Conservation (phyloP, 1,139 yeast genomes). For the Candida frijolesensis region DNA sequence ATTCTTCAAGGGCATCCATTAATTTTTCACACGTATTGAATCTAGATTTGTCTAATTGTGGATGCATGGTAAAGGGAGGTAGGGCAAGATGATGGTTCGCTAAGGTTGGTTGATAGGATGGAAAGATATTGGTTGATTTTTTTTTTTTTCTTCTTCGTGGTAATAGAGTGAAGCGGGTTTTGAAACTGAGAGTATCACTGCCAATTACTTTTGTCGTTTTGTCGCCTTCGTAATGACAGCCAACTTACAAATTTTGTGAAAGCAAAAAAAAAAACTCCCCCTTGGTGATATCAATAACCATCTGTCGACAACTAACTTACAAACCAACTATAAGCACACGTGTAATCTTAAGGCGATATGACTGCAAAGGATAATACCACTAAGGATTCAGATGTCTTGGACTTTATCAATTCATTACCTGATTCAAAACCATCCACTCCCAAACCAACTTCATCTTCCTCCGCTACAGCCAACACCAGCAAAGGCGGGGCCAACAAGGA, state of each 20-base stretch:
- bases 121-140: neutral
- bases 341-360: neutral
- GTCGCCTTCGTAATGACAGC: neutral
- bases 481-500: conserved; percentile 27
- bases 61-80: conserved; percentile 42
- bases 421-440: conserved; percentile 53
- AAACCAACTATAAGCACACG: neutral
- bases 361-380: conserved; percentile 6
- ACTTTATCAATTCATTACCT: conserved; percentile 86
- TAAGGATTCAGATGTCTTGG: conserved; percentile 72
- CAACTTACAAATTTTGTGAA: neutral
- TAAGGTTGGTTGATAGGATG: neutral
- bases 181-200: neutral
- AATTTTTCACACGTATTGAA: conserved; percentile 70
- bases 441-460: conserved; percentile 21
- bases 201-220: neutral
- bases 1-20: conserved; percentile 86
- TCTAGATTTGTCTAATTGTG: conserved; percentile 48
- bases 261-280: neutral
- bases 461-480: conserved; percentile 18
- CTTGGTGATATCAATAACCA: neutral
- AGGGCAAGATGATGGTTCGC: neutral
- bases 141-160: neutral
- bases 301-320: too few species aligned
- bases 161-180: neutral